phyloP scores from a whole-genome alignment of 2,329 filamentous ascomycete genomes.

The Colletotrichum shisoi region DNA sequence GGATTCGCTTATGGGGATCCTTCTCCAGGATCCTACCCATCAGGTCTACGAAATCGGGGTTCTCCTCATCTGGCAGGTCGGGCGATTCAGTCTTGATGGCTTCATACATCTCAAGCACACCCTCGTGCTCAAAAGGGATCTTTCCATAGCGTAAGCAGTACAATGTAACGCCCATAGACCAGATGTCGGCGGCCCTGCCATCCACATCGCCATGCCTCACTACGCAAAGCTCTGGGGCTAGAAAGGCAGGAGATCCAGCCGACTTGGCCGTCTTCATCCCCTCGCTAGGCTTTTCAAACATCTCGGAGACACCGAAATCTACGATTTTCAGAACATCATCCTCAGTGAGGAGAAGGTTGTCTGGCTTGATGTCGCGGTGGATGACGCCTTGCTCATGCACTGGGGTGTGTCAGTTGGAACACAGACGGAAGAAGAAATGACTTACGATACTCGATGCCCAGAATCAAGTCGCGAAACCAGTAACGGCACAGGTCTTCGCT shows the following conservation, averaged over 20 bases:
- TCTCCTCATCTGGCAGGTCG: conserved; percentile 68
- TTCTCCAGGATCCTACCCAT: conserved; percentile 81
- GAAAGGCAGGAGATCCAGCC: conserved; percentile 91
- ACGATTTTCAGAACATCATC: conserved; percentile 97
- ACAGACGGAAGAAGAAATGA: conserved; percentile 40
- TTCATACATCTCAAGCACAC: conserved; percentile 86
- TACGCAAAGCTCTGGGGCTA: conserved; percentile 91
- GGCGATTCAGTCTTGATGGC: conserved; percentile 79
- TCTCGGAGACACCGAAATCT: conserved; percentile 98
- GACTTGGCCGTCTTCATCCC: conserved; percentile 93
- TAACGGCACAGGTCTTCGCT: conserved; percentile 80
- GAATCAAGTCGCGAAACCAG: conserved; percentile 93
- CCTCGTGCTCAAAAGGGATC: conserved; percentile 83
- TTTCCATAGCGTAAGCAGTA: conserved; percentile 90
- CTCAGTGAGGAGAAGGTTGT: conserved; percentile 88
- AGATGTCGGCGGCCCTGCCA: conserved; percentile 90
- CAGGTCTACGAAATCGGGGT: conserved; percentile 76
- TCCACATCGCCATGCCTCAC: conserved; percentile 86
- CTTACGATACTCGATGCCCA: conserved; percentile 91
- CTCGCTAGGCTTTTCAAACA: conserved; percentile 81
- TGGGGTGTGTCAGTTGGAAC: conserved; percentile 46
- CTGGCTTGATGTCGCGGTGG: conserved; percentile 96
- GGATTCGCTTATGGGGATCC: conserved; percentile 82
- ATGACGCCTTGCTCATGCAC: conserved; percentile 94
- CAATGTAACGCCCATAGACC: conserved; percentile 96